Conservation (phyloP, 2,329 filamentous ascomycete species). For the Cladosporium sp. region DNA sequence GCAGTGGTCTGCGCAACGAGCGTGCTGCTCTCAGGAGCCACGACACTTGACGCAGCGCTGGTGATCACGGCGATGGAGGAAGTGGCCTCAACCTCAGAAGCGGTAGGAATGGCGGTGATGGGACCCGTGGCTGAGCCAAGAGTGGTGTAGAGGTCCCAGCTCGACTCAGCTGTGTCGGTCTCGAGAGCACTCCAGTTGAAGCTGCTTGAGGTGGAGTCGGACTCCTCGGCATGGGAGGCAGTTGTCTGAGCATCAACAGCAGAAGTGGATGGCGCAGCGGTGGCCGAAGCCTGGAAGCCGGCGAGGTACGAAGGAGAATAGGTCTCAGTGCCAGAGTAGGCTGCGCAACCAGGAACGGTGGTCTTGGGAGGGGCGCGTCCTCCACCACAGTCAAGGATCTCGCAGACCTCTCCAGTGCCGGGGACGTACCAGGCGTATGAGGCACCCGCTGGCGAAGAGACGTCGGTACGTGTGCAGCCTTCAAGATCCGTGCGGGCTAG, state of each 20-base stretch:
- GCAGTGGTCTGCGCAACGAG: constrained; percentile 6
- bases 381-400: constrained; percentile 62
- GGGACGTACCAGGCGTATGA: constrained; percentile 59
- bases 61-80: constrained; percentile 8
- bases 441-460: constrained; percentile 38
- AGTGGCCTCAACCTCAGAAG: constrained; percentile 1
- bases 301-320: constrained; percentile 51
- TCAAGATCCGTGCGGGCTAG: constrained; percentile 36
- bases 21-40: constrained; percentile 7
- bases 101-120: background rate
- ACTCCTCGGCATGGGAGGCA: background rate
- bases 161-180: constrained; percentile 11
- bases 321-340: constrained; percentile 53
- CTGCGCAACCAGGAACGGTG: constrained; percentile 56
- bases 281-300: constrained; percentile 24
- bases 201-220: background rate
- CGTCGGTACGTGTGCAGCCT: constrained; percentile 42
- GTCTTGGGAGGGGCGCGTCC: constrained; percentile 60
- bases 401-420: constrained; percentile 61
- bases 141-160: constrained; percentile 18
- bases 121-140: background rate
- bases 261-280: constrained; percentile 12
- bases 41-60: constrained; percentile 2
- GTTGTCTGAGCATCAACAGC: constrained; percentile 8
- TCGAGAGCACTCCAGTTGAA: constrained; percentile 14